Base-by-base conservation (phyloP, 1,284 basidiomycete species). In the Farysia itapuensis region DNA sequence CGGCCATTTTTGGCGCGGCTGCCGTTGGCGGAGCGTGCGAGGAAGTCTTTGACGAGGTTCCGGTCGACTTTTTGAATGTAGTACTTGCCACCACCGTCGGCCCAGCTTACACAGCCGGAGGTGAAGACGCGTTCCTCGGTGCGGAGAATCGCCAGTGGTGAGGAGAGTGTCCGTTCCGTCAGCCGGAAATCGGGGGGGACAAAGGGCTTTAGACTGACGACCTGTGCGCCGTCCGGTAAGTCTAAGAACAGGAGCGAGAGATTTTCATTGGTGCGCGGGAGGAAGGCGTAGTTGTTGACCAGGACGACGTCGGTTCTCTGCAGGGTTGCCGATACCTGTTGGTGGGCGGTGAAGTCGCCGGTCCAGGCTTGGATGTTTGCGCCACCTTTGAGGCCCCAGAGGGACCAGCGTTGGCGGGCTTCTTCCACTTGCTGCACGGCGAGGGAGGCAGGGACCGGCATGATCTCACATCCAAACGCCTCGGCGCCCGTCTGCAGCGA, bases 191-290 rank as follows among this genome's bases (percentile, higher is more conserved):
- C 78, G 18, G 79, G 77, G 3, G 78, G 77, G 16, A 81, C 78
- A 57, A 83, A 83, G 4, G 81, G 81, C 45, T 82, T 81, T 18
- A 84, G 69, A 15, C 78, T 80, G 44, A 84, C 78, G 30, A 84
- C 79, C 37, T 74, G 77, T 1, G 81, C 79, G 8, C 79, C 78
- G 21, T 82, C 80, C 54, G 80, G 80, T 24, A 84, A 71, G 38
- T 83, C 82, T 21, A 84, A 75, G 68, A 84, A 84, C 33, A 81
- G 72, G 22, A 81, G 70, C 4, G 79, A 79, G 13, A 84, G 77
- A 19, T 79, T 77, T 24, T 80, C 79, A 67, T 83, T 83, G 11
- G 82, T 78, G 3, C 73, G 59, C 0, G 82, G 79, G 1, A 81
- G 79, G 71, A 75, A 75, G 1, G 73, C 73, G 42, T 75, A 75